A percentile compares a stretch with the other conserved stretches of the same genome.
phyloP scores from a whole-genome alignment of 2,329 filamentous ascomycete genomes.

The Fusarium paranaense region DNA sequence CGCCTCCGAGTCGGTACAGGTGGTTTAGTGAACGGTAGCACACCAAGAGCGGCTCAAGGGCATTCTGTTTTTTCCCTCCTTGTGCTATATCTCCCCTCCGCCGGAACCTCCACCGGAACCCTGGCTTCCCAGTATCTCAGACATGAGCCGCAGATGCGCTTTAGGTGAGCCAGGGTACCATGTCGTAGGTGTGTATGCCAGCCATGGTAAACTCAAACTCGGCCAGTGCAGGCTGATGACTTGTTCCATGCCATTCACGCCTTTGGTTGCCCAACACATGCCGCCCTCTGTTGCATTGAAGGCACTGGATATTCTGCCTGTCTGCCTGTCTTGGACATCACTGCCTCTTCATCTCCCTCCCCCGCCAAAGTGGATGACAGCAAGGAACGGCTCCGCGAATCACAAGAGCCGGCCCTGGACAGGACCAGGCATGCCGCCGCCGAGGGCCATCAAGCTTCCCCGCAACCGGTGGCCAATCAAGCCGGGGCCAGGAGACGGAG shows the following conservation, averaged over 20 bases:
- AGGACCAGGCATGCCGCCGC: slow-evolving; percentile 34
- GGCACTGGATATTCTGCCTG: background rate
- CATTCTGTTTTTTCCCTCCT: background rate
- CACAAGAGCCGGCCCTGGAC: slow-evolving; percentile 33
- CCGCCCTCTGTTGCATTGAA: background rate
- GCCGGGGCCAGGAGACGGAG: slow-evolving; percentile 7
- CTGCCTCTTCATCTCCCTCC: slow-evolving; percentile 12
- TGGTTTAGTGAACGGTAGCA: background rate
- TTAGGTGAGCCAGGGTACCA: slow-evolving; percentile 17
- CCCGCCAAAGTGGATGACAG: slow-evolving; percentile 36
- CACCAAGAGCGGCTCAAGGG: slow-evolving; percentile 25
- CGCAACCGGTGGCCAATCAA: slow-evolving; percentile 42
- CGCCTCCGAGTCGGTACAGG: background rate
- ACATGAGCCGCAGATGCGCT: slow-evolving; percentile 22
- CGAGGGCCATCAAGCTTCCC: slow-evolving; percentile 37
- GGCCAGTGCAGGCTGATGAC: background rate
- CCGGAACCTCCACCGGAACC: slow-evolving; percentile 15
- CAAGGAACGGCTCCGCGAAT: slow-evolving; percentile 39
- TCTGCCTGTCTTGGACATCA: background rate
- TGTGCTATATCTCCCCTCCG: slow-evolving; percentile 17
- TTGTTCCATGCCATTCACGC: background rate
- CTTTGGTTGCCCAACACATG: background rate
- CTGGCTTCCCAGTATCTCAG: slow-evolving; percentile 3
- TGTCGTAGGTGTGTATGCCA: background rate
- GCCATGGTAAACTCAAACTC: background rate